Evolutionary conservation across 805 yeast genomes (phyloP).

Genomic region (Metschnikowia picachoensis): DNA sequence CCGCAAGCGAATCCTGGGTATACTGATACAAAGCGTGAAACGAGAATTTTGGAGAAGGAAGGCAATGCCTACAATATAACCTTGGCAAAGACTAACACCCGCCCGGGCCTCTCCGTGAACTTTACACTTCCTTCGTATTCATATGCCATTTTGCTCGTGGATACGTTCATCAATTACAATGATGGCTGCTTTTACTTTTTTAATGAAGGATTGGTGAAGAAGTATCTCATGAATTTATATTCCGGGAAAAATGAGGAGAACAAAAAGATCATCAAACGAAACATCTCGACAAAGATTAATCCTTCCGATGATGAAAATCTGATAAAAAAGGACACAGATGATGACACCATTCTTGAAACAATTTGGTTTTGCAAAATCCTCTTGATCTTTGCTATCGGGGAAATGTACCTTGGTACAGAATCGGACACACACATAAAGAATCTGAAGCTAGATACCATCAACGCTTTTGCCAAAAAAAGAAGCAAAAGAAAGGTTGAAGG

Average conservation of each 20-base stretch:
- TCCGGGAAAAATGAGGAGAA: slow-evolving; percentile 44
- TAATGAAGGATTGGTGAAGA: slow-evolving; percentile 75
- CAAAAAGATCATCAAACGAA: slow-evolving; percentile 34
- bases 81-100: slow-evolving; percentile 61
- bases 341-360: slow-evolving; percentile 63
- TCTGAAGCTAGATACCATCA: slow-evolving; percentile 21
- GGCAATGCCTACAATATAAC: slow-evolving; percentile 74
- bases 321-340: slow-evolving; percentile 42
- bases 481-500: slow-evolving; percentile 14
- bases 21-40: slow-evolving; percentile 37
- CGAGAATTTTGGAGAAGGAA: slow-evolving; percentile 62
- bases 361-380: slow-evolving; percentile 78
- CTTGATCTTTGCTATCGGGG: slow-evolving; percentile 74
- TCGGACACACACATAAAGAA: slow-evolving; percentile 55
- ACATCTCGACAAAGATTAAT: slow-evolving; percentile 21
- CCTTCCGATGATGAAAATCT: slow-evolving; percentile 36
- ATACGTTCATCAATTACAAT: slow-evolving; percentile 71
- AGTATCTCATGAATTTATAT: slow-evolving; percentile 59
- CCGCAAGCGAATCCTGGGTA: slow-evolving; percentile 11
- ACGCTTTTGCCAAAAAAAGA: slow-evolving; percentile 18
- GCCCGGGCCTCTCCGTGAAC: slow-evolving; percentile 66
- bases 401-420: slow-evolving; percentile 76
- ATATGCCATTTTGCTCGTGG: slow-evolving; percentile 70
- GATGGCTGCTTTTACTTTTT: slow-evolving; percentile 84
- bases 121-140: slow-evolving; percentile 73